Evolutionary conservation across 768 basidiomycete genomes (phyloP).

Genomic region (Podaxis mareebaensis): DNA sequence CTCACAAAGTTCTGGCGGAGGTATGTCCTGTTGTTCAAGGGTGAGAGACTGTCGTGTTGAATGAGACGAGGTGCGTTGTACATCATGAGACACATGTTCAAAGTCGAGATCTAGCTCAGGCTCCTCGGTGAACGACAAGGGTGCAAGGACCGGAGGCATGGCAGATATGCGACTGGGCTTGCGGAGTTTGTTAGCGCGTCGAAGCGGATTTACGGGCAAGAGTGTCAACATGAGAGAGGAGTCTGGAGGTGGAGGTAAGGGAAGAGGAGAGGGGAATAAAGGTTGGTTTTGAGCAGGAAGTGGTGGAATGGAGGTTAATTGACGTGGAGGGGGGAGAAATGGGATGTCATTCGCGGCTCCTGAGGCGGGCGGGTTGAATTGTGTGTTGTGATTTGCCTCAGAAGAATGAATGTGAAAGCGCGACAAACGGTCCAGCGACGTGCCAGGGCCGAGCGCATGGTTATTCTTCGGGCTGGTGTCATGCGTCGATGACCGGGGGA

Average conservation of each 20-base stretch:
- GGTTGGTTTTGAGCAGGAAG: constrained; percentile 8
- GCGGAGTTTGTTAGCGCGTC: constrained; percentile 13
- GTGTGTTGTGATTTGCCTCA: not conserved
- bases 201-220: not conserved
- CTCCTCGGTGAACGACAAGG: constrained; percentile 8
- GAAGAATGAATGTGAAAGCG: not conserved
- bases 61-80: not conserved
- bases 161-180: constrained; percentile 1
- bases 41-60: constrained; percentile 3
- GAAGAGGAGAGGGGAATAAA: constrained; percentile 3
- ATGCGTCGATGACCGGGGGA: not conserved
- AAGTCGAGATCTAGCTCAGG: constrained; percentile 10
- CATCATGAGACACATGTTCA: constrained; percentile 10
- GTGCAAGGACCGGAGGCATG: constrained; percentile 10
- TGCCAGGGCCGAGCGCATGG: constrained; percentile 1
- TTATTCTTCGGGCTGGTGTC: not conserved
- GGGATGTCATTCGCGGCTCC: constrained; percentile 1
- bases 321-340: constrained; percentile 2
- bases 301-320: constrained; percentile 1
- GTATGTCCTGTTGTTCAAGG: constrained; percentile 2
- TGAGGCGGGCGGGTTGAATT: not conserved
- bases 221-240: constrained; percentile 9
- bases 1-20: not conserved
- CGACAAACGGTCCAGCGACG: not conserved
- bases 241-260: constrained; percentile 2